Conservation (phyloP, 768 basidiomycete genomes). For the Phaeotremella skinneri region DNA sequence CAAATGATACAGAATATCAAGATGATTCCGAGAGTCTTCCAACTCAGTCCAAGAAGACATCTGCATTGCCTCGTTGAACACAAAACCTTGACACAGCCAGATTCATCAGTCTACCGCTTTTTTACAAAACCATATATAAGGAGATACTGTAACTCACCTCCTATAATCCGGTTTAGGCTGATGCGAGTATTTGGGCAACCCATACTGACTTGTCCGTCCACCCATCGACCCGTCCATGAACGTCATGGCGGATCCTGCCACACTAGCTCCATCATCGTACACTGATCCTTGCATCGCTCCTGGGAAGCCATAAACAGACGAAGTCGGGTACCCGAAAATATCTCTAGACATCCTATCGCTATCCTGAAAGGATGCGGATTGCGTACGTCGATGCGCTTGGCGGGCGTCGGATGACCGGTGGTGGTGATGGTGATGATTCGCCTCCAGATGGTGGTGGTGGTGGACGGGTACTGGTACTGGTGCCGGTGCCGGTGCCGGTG, state of each 20-base stretch:
- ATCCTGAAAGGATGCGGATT: neutral
- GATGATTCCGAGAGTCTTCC: too few relatives aligned
- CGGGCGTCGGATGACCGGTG: neutral
- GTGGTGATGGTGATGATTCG: neutral
- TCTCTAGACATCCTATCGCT: neutral
- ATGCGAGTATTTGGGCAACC: slow-evolving; percentile 40
- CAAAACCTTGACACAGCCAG: slow-evolving; percentile 28
- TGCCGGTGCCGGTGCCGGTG: neutral
- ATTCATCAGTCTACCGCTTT: neutral
- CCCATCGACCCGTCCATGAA: slow-evolving; percentile 44
- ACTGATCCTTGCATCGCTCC: slow-evolving; percentile 1
- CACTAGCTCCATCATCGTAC: slow-evolving; percentile 41
- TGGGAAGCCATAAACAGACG: too few relatives aligned
- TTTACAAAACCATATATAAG: neutral
- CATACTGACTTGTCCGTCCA: slow-evolving; percentile 42
- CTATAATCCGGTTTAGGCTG: slow-evolving; percentile 38
- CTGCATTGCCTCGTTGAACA: slow-evolving; percentile 45
- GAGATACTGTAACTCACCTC: slow-evolving; percentile 21
- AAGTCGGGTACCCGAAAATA: neutral
- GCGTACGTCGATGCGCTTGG: neutral
- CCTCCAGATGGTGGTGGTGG: neutral
- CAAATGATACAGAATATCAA: too few relatives aligned
- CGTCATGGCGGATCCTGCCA: slow-evolving; percentile 34
- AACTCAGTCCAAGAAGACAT: slow-evolving; percentile 40
- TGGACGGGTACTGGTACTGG: neutral